Conservation (phyloP, 2,329 filamentous ascomycete genomes). For the Sphaceloma murrayae region DNA sequence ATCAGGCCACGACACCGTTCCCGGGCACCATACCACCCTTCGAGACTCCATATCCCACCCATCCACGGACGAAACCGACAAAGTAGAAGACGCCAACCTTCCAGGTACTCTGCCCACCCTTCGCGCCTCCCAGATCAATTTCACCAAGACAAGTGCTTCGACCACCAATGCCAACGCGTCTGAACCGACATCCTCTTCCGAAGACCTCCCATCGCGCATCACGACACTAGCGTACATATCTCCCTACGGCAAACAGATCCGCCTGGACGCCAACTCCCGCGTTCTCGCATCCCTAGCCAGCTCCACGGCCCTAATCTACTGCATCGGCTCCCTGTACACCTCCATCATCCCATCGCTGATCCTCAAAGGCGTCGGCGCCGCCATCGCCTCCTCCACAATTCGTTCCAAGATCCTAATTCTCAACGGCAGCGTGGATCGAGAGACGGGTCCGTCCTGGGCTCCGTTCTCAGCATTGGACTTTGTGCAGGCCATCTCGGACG, state of each 20-base stretch:
- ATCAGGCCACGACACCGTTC: constrained; percentile 7
- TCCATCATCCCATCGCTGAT: constrained; percentile 77
- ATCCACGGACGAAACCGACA: constrained; percentile 47
- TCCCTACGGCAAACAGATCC: constrained; percentile 93
- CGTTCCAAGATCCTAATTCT: constrained; percentile 71
- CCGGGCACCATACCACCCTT: constrained; percentile 9
- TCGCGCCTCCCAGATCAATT: constrained; percentile 69
- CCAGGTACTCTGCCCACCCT: constrained; percentile 73
- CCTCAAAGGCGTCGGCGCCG: constrained; percentile 62
- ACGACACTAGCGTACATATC: constrained; percentile 93
- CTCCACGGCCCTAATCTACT: constrained; percentile 69
- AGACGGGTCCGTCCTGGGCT: constrained; percentile 60
- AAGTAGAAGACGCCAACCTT: constrained; percentile 68
- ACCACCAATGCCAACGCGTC: constrained; percentile 29
- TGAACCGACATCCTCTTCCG: constrained; percentile 36
- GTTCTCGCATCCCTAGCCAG: constrained; percentile 58
- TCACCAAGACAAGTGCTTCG: constrained; percentile 52
- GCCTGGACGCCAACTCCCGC: constrained; percentile 70
- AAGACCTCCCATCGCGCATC: constrained; percentile 69
- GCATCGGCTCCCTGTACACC: constrained; percentile 89
- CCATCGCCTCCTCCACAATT: constrained; percentile 42
- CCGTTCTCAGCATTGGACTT: constrained; percentile 73
- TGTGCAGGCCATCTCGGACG: constrained; percentile 65
- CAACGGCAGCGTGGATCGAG: constrained; percentile 75
- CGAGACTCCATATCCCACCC: constrained; percentile 17